phyloP scores from a whole-genome alignment of 257 asterid genomes.

The Gardenia jasminoides region DNA sequence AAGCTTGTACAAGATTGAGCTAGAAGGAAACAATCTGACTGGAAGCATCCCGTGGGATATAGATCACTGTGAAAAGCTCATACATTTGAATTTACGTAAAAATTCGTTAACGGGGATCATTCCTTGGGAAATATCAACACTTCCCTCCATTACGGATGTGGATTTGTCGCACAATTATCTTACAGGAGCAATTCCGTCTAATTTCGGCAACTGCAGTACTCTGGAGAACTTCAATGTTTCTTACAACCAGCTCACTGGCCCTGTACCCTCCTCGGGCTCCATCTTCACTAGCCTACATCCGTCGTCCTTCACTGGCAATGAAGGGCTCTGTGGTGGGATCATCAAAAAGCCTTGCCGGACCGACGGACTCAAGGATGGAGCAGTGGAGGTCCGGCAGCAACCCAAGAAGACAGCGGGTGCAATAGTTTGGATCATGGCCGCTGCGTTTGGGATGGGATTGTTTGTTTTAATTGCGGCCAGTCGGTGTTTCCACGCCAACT shows the following conservation, averaged over 20 bases:
- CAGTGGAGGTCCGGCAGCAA: conserved; percentile 33
- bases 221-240: conserved; percentile 84
- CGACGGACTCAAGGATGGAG: conserved; percentile 25
- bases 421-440: conserved; percentile 76
- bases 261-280: conserved; percentile 66
- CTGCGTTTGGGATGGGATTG: conserved; percentile 68
- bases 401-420: conserved; percentile 69
- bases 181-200: conserved; percentile 74
- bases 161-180: conserved; percentile 75
- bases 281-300: conserved; percentile 64
- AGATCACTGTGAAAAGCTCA: conserved; percentile 74
- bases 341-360: conserved; percentile 54
- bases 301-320: conserved; percentile 72
- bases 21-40: conserved; percentile 63
- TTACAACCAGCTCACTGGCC: conserved; percentile 82
- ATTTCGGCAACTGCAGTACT: conserved; percentile 68
- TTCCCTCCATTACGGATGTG: conserved; percentile 66
- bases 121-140: conserved; percentile 89
- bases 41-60: conserved; percentile 87
- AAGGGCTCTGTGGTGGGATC: conserved; percentile 70
- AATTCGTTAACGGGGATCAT: conserved; percentile 77
- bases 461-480: conserved; percentile 55
- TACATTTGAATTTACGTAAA: conserved; percentile 46
- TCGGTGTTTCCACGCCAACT: conserved; percentile 56
- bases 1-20: conserved; percentile 58